phyloP scores from a whole-genome alignment of 768 basidiomycete species.

The Phanerochaete carnosa region DNA sequence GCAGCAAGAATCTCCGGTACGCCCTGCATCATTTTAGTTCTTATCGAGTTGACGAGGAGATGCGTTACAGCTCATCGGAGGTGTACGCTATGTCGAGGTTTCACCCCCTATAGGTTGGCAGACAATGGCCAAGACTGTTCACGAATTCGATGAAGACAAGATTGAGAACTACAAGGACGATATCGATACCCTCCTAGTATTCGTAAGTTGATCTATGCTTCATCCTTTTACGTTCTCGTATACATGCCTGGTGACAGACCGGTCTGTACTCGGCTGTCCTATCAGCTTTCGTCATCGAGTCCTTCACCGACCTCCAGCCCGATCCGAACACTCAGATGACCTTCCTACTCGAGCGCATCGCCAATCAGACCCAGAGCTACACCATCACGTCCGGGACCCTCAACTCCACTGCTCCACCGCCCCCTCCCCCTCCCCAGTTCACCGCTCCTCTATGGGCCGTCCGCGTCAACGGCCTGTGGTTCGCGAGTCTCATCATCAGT shows the following conservation, averaged over 20 bases:
- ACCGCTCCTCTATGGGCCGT: not conserved
- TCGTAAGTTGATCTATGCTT: not conserved
- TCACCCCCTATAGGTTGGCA: not conserved
- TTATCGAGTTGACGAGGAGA: no score
- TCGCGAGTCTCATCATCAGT: conserved; percentile 9
- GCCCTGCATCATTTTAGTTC: no score
- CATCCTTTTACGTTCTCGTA: no score
- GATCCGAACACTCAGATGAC: not conserved
- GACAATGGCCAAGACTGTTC: not conserved
- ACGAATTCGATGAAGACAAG: not conserved
- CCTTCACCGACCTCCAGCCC: conserved; percentile 5
- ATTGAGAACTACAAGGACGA: conserved; percentile 2
- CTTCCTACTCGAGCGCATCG: not conserved
- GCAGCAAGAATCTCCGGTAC: no score
- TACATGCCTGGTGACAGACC: conserved; percentile 3
- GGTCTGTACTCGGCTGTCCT: conserved; percentile 15
- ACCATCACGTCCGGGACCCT: not conserved
- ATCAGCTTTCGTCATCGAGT: conserved; percentile 13
- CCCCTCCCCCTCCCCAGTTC: not conserved
- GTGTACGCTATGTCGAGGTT: not conserved
- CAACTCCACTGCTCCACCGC: not conserved
- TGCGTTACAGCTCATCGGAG: no score
- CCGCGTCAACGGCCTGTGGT: conserved; percentile 8
- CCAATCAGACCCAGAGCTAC: not conserved
- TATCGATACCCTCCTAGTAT: conserved; percentile 1